Evolutionary conservation across 2,329 filamentous ascomycete species (phyloP), one percentile per base, ranked within the genome.

Genomic region (Colletotrichum zoysiae): DNA sequence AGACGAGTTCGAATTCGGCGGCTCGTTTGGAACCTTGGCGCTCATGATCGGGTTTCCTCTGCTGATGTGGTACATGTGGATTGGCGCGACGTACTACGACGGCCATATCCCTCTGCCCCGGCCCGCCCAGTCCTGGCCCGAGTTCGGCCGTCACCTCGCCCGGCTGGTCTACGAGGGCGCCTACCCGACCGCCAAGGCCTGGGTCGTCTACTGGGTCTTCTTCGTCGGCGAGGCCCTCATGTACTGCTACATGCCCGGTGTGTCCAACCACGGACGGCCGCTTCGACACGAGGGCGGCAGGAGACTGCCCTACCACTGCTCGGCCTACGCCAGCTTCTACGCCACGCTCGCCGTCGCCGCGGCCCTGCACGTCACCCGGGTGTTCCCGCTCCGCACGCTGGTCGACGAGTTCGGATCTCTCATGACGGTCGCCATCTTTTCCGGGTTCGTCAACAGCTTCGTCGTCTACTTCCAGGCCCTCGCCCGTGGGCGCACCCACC

Each of bases 41-140:
- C 95, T 98, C 89, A 98, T 98, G 94, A 87, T 95, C 74, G 90
- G 92, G 57, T 99, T 98, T 83, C 96, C 96, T n/a, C 74, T 91
- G 48, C 88, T 99, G 77, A 98, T 98, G 95, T 98, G 94, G 88
- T 98, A 98, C 85, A 97, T 99, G 95, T 98, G 95, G 95, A 91
- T 97, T 81, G 96, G 96, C 62, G 93, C 95, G 44, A 95, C 92
- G 61, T 97, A 95, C 84, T 99, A 98, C 84, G 86, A 94, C 79
- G 95, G 95, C 76, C 91, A 93, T 74, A 86, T 97, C 63, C 96
- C 96, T 20, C 83, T 85, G 55, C 93, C 90, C 1, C 83, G 84
- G 2, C 80, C 88, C 55, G 92, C 88, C 53, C 88, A 97, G 85
- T 91, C 86, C 76, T 89, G 89, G 79, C 76, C 78, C 16, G 91